These are phyloP conservation scores for Cryphonectria japonica DNA, from an alignment of 2,329 filamentous ascomycete genomes.

Conservation along the genomic window DNA sequence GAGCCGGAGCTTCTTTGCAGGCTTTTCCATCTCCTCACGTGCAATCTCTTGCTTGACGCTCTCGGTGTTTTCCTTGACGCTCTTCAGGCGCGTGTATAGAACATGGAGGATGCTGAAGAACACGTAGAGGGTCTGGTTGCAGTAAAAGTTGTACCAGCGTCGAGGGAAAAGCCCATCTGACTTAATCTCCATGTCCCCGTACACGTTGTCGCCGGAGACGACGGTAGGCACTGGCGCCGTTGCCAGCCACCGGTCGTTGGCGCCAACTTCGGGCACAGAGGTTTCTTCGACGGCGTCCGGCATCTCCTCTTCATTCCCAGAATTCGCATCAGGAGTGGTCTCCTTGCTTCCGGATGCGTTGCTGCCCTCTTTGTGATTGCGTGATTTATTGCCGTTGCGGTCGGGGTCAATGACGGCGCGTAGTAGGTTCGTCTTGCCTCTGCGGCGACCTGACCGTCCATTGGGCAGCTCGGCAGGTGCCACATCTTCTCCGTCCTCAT, in stretches of 20 bases:
- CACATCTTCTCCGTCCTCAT: constrained; percentile 77
- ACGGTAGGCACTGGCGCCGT: constrained; percentile 61
- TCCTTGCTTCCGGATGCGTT: constrained; percentile 81
- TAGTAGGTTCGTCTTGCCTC: constrained; percentile 79
- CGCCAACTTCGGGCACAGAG: constrained; percentile 60
- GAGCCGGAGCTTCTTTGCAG: constrained; percentile 82
- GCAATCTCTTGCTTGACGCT: constrained; percentile 74
- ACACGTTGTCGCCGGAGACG: constrained; percentile 57
- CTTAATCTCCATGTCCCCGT: constrained; percentile 66
- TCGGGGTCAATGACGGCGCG: constrained; percentile 82
- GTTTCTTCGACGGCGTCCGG: constrained; percentile 62
- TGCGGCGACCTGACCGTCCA: constrained; percentile 65
- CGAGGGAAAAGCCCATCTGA: constrained; percentile 81
- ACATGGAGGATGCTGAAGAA: constrained; percentile 94
- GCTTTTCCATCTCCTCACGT: constrained; percentile 74
- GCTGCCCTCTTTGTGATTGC: constrained; percentile 79
- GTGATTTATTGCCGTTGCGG: constrained; percentile 70
- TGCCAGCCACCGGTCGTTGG: constrained; percentile 68
- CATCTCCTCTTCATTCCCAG: constrained; percentile 77
- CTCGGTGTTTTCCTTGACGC: constrained; percentile 79
- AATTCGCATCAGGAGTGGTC: constrained; percentile 83
- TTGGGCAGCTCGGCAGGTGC: constrained; percentile 73
- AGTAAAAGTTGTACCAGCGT: constrained; percentile 85
- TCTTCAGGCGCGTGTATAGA: constrained; percentile 82
- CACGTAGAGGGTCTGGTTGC: constrained; percentile 88